Percentiles rank a stretch among this genome's conserved stretches.
Evolutionary conservation across 2,329 filamentous ascomycete species (phyloP).

Genomic region (Fusarium sarcochroum): DNA sequence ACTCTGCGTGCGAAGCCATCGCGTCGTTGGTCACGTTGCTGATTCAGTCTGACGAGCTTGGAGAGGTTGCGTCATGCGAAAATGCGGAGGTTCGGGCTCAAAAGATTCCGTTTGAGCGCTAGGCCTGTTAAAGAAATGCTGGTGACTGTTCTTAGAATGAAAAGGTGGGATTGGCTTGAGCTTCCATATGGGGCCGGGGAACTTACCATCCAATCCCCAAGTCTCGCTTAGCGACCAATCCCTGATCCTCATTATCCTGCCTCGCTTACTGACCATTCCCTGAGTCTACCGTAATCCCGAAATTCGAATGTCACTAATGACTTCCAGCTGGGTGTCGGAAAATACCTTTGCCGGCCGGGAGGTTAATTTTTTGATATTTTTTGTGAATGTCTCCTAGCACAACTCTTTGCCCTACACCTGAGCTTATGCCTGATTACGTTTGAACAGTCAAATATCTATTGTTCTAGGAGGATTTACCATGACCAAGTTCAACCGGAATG

Average conservation of each 20-base stretch:
- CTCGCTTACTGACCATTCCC: too few relatives aligned
- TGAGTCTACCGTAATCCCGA: too few relatives aligned
- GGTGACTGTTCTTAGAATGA: too few relatives aligned
- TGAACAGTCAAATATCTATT: not conserved
- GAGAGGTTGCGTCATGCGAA: too few relatives aligned
- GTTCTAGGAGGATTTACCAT: not conserved
- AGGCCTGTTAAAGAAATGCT: too few relatives aligned
- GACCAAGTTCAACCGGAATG: constrained; percentile 16
- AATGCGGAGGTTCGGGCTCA: too few relatives aligned
- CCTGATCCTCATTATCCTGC: too few relatives aligned
- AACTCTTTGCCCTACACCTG: not conserved
- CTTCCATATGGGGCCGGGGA: too few relatives aligned
- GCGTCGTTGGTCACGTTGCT: not conserved
- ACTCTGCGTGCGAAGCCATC: not conserved
- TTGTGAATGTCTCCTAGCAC: not conserved
- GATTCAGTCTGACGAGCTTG: not conserved
- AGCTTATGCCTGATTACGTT: not conserved
- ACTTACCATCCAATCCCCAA: too few relatives aligned
- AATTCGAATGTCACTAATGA: not conserved
- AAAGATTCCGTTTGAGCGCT: too few relatives aligned
- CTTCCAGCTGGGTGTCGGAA: not conserved
- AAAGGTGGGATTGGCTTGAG: too few relatives aligned
- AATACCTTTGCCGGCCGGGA: constrained; percentile 2
- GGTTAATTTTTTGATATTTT: not conserved
- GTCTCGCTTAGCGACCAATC: too few relatives aligned